Evolutionary conservation across 2,329 filamentous ascomycete species (phyloP), one percentile per base, ranked within the genome.

Genomic region (Arthrobotrys megalospora): DNA sequence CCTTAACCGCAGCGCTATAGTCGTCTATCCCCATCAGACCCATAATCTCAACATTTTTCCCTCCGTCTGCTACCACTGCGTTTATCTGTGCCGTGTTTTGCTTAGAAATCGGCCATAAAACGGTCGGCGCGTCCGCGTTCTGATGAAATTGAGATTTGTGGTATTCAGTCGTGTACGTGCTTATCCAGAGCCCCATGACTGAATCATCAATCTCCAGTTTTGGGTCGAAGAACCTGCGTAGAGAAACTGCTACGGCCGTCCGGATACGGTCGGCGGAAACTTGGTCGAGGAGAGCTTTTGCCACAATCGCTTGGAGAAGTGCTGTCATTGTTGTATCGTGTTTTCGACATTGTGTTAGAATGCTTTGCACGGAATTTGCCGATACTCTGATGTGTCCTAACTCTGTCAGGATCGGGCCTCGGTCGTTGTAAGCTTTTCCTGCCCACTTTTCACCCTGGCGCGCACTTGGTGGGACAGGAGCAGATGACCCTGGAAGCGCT

Each of bases 101-200:
- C 16, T 24, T 36, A 8, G 70, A 36, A 8, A 62, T 8, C 12
- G 63, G 14, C 70, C 70, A 75, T 5, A 75, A 28, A 16, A n/a
- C 21, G 5, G 38, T 7, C 2, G 38, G 19, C 4, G 41, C 52
- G 1, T 28, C 62, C 1, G 45, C 10, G 16, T 60, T 53, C 19
- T 65, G 48, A 14, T 10, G 36, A 41, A 75, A 75, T 19, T 75
- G 63, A 21, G 70, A 67, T 48, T 58, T 62, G 14, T 67, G 63
- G 21, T 63, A 75, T 32, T 75, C 70, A 10, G 55, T 67, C 19
- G 70, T 67, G 12, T 75, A 75, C 4, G 52, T 62, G 36, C 70
- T 75, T 45, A 75, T 75, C 70, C 70, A 75, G 8, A 75, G 36
- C 10, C 70, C 70, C 70, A 75, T 75, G 52, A 75, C 53, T 4